Evolutionary conservation across 1,284 basidiomycete species (phyloP), one percentile per base, ranked within the genome.

Genomic region (Pyrrhoderma lamaoense): DNA sequence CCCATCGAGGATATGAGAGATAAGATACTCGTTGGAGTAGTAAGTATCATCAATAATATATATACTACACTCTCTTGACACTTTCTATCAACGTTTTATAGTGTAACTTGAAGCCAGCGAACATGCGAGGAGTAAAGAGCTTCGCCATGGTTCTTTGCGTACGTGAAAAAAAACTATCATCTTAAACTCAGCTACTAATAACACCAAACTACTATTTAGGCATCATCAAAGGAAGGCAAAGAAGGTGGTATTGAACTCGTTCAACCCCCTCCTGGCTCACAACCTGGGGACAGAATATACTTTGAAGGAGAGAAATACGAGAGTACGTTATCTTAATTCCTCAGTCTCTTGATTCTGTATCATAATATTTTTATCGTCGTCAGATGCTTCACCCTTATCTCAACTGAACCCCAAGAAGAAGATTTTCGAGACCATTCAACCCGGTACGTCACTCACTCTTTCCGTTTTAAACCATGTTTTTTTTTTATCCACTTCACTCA

Each of bases 321-420:
- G 69, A 76, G 88, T 88, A 62, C 59, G 80, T 67, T 14, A 58
- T 13, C 3, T 22, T 36, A 42, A 49, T 37, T 47, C 13, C 3
- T 36, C 31, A 3, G 43, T 43, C 11, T 31, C 5, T 31, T 7
- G 31, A 39, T 46, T 34, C 47, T 47, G 54, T 31, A 14, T 35
- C 37, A 37, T 51, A 14, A 37, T n/a, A 21, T 47, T 18, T 42
- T 16, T 31, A 31, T n/a, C 47, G n/a, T 40, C 43, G 7, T 7
- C 58, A 92, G 89, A 75, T 60, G 79, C 76, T 1, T 75, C 73
- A 22, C 87, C 93, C 1, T 71, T 94, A 38, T 66, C 84, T 2
- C 89, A 92, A 62, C 74, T 97, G 56, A 96, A 95, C 69, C 93
- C 93, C 8, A 97, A 97, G 73, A 96, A 95, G 74, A 98, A 97